Percentiles rank a stretch among this genome's conserved stretches.
Conservation (phyloP, 345 rosid species). For the Populus ilicifolia region DNA sequence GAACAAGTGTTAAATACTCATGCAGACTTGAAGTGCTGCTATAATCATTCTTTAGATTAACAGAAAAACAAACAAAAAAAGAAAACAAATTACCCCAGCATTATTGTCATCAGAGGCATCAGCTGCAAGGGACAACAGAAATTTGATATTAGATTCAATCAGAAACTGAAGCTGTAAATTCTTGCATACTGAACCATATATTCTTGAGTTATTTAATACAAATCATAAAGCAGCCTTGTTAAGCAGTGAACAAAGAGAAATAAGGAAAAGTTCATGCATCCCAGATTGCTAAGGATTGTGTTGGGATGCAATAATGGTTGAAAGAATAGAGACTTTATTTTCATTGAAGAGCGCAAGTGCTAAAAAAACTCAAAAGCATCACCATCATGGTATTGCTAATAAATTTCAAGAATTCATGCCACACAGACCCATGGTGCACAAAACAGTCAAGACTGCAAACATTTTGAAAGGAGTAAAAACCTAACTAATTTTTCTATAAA, state of each 20-base stretch:
- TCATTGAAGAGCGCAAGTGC: neutral
- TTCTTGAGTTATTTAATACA: neutral
- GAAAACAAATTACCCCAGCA: conserved; percentile 39
- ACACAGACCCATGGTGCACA: neutral
- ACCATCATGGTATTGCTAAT: neutral
- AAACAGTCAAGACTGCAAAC: neutral
- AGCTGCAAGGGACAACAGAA: conserved; percentile 46
- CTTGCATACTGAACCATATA: neutral
- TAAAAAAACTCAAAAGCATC: neutral
- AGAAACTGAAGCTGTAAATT: neutral
- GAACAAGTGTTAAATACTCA: neutral
- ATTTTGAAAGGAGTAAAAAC: neutral
- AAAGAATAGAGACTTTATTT: neutral
- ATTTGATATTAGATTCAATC: conserved; percentile 14
- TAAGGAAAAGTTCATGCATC: neutral
- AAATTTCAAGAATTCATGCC: neutral
- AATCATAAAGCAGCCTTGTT: neutral
- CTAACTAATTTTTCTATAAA: neutral
- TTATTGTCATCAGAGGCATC: conserved; percentile 58
- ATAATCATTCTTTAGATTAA: neutral
- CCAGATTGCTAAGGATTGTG: neutral
- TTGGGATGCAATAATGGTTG: neutral
- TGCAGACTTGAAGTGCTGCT: neutral
- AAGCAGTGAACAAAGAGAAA: neutral
- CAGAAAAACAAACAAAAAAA: neutral